Base-by-base conservation (phyloP, 345 rosid species). In the Mallotus nudiflorus region DNA sequence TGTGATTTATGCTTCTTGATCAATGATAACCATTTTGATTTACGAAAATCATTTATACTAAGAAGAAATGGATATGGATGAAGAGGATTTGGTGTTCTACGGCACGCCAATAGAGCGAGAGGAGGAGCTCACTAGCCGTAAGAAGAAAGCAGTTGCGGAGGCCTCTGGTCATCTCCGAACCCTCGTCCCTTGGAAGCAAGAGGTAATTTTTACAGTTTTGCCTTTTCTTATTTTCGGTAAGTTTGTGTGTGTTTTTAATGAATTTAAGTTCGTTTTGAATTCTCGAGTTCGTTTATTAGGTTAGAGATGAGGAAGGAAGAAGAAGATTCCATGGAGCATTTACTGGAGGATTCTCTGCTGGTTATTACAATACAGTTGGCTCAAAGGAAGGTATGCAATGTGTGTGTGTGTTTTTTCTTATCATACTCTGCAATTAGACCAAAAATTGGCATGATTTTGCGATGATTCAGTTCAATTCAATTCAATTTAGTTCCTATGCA, bases 321-420 rank as follows among this genome's bases (percentile, higher is more conserved):
- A 88, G 97, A 81, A 90, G 97, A 76, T 90, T 95, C 77, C 99
- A 95, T 79, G 99, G 99, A 63, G 99, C 99, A 56, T 95, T 92
- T 88, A 89, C 96, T 1, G 99, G 97, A 61, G 99, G 99, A 69
- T 95, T 69, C 74, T 90, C 99, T 72, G 94, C 99, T 81, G 97
- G 99, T 65, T 95, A 89, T 82, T 95, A 86, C 68, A 92, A 95
- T 74, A 87, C 97, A 27, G 97, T 77, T 69, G 97, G 97, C 24
- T 86, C 97, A 25, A 92, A 90, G 87, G 99, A 95, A 72, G 97
- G 97, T 92, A 79, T 74, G 28, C 37, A 46, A 3, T 20, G 48
- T 2, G 69, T 4, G 46, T 12, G n/a, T n/a, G n/a, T n/a, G n/a
- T n/a, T n/a, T n/a, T n/a, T n/a, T n/a, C n/a, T n/a, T n/a, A n/a